Base-by-base conservation (phyloP, 1,284 basidiomycete genomes). In the Puccinia hordei region DNA sequence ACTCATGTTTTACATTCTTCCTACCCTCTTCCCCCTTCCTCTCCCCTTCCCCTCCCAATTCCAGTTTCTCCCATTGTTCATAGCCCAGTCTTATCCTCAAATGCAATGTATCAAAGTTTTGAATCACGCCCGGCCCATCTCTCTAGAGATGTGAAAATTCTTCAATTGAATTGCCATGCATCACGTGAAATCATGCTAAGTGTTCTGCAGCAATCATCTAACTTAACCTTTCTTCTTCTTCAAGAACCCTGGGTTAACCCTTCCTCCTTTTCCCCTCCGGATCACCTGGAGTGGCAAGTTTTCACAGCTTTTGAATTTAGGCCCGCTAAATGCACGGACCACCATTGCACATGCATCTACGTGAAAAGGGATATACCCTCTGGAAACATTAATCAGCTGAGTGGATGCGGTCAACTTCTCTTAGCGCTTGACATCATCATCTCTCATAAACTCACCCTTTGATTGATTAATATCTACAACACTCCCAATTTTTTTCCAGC, bases 161-260 rank as follows among this genome's bases (percentile, higher is more conserved):
- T 38, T 5, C 65, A 68, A 12, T 19, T 68, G 22, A 68, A 68
- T 24, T 68, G 38, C 19, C 65, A 68, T n/a, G 38, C n/a, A 8
- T 44, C 38, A 0, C 30, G 13, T 15, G 65, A 44, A 19, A 49
- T 24, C 6, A 68, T 38, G 4, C 38, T 24, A 8, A 68, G 65
- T 68, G 22, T 68, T 24, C 24, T 68, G 8, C 15, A 68, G 8
- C 6, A 9, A 22, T n/a, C 35, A 4, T 6, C 9, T 24, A 8
- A 24, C 15, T 44, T 46, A 3, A n/a, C 19, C 24, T n/a, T 46
- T 5, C 65, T 68, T 3, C 0, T 68, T 8, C 8, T 68, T 1
- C 65, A 68, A 22, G 65, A 68, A 46, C 65, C 38, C 6, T 68
- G 65, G 65, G 46, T 68, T 46, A 68, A 68, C 35, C 4, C 38